These are phyloP conservation scores for Periconia sp. DNA, from an alignment of 2,329 filamentous ascomycete species.

Conservation along the genomic window DNA sequence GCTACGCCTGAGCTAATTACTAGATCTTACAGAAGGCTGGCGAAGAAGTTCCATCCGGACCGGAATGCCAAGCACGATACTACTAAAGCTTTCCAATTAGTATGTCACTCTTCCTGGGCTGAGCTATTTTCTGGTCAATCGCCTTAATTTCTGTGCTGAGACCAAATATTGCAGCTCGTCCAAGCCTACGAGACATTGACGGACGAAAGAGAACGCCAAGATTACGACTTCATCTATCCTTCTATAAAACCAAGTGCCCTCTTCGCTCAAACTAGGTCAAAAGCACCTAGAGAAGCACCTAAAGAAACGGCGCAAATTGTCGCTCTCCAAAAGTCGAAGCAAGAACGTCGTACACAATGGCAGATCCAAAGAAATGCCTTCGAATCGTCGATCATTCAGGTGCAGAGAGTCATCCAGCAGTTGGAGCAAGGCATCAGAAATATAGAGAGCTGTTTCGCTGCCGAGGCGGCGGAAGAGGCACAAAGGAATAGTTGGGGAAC, in stretches of 20 bases:
- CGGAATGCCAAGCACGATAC: constrained; percentile 34
- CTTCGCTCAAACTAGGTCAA: constrained; percentile 9
- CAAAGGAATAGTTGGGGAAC: constrained; percentile 39
- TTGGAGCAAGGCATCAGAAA: constrained; percentile 35
- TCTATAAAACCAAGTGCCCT: constrained; percentile 19
- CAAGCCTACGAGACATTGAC: constrained; percentile 47
- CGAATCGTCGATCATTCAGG: constrained; percentile 18
- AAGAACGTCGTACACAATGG: constrained; percentile 39
- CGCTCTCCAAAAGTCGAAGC: constrained; percentile 31
- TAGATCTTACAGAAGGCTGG: constrained; percentile 42
- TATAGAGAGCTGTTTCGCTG: constrained; percentile 29
- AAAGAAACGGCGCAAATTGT: constrained; percentile 33
- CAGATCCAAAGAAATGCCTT: constrained; percentile 18
- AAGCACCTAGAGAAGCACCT: constrained; percentile 14
- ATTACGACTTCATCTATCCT: constrained; percentile 43
- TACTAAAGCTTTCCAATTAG: constrained; percentile 44
- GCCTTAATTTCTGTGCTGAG: constrained; percentile 22
- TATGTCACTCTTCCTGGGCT: constrained; percentile 22
- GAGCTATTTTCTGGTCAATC: constrained; percentile 15
- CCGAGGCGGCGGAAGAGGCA: constrained; percentile 36
- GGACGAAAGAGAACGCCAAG: constrained; percentile 34
- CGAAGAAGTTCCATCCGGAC: constrained; percentile 46
- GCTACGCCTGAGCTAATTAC: constrained; percentile 32
- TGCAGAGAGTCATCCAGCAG: constrained; percentile 21
- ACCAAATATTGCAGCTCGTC: constrained; percentile 29